phyloP scores from a whole-genome alignment of 441 rosid species.

The Brassica hybrid region DNA sequence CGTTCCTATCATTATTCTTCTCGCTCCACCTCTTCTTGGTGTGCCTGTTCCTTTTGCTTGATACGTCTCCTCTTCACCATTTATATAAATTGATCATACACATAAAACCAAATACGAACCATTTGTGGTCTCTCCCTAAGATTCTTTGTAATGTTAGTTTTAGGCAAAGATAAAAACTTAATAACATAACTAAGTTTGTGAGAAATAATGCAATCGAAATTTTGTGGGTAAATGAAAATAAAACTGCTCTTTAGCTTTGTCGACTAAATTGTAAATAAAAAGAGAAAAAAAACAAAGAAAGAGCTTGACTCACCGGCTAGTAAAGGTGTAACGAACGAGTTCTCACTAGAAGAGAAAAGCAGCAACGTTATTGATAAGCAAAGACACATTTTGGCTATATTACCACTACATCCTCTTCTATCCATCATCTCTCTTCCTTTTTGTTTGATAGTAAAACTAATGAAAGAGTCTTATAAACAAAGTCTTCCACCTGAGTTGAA shows the following conservation, averaged over 20 bases:
- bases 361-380: background rate
- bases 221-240: too few species aligned
- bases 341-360: background rate
- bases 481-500: background rate
- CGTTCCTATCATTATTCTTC: background rate
- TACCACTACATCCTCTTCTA: background rate
- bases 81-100: background rate
- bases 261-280: too few species aligned
- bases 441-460: background rate
- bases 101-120: background rate
- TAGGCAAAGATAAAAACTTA: background rate
- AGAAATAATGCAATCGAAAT: background rate
- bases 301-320: background rate
- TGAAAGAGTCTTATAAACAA: background rate
- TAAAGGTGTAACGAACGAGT: background rate
- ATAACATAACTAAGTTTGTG: background rate
- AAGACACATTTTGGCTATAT: background rate
- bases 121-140: background rate
- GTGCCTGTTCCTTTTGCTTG: background rate
- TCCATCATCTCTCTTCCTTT: background rate
- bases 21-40: background rate
- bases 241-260: too few species aligned
- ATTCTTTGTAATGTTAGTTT: background rate
- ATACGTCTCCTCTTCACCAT: background rate
- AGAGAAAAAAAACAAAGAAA: background rate